These are phyloP conservation scores for Sphagnum contortum DNA, from an alignment of 225 moss, liverwort and hornwort species.

Conservation along the genomic window DNA sequence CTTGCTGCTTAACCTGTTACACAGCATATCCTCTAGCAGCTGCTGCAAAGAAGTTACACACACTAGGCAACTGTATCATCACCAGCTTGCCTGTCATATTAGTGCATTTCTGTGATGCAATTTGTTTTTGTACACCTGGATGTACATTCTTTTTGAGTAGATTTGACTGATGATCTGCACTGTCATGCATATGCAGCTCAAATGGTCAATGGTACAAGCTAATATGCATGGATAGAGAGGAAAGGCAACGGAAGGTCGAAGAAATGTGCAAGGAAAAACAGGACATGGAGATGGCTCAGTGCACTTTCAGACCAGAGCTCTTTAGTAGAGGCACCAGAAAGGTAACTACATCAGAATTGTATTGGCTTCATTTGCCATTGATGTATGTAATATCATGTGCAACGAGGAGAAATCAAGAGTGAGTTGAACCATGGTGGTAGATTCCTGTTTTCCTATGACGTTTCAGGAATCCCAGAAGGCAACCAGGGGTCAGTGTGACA, in stretches of 20 bases:
- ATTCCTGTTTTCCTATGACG: too few species aligned
- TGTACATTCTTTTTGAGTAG: too few species aligned
- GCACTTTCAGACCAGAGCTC: conserved; percentile 76
- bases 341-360: not conserved
- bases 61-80: too few species aligned
- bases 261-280: conserved; percentile 53
- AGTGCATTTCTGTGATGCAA: not conserved
- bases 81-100: not conserved
- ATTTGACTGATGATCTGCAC: too few species aligned
- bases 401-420: too few species aligned
- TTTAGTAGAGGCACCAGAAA: conserved; percentile 23
- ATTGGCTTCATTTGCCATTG: not conserved
- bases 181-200: conserved; percentile 35
- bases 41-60: too few species aligned
- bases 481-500: conserved; percentile 9
- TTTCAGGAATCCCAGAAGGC: conserved; percentile 15
- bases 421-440: too few species aligned
- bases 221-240: conserved; percentile 48
- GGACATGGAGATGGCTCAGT: conserved; percentile 73
- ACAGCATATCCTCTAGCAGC: too few species aligned
- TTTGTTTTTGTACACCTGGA: conserved; percentile 4
- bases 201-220: conserved; percentile 72
- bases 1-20: too few species aligned
- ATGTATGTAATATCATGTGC: too few species aligned
- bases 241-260: conserved; percentile 59